These are phyloP conservation scores for Penicillium occitanis DNA, from an alignment of 2,329 filamentous ascomycete genomes.

Conservation along the genomic window DNA sequence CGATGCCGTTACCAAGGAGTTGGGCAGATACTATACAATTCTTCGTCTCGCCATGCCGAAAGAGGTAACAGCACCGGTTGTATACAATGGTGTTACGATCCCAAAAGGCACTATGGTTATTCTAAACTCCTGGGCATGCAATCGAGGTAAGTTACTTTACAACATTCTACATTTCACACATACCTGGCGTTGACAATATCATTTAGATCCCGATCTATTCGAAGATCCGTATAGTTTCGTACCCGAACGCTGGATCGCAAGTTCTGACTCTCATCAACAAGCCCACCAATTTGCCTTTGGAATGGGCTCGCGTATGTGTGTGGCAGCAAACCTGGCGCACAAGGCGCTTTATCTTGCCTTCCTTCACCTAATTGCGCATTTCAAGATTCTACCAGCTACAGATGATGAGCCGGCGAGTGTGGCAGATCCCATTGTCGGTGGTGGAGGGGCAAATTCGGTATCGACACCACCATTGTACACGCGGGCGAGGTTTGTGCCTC, in stretches of 20 bases:
- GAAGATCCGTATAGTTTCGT: slow-evolving; percentile 12
- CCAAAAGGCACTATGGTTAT: slow-evolving; percentile 23
- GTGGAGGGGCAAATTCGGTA: not conserved
- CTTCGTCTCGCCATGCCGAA: slow-evolving; percentile 22
- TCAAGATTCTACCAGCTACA: slow-evolving; percentile 18
- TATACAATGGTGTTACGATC: slow-evolving; percentile 21
- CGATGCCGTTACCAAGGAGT: slow-evolving; percentile 22
- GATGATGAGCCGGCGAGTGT: not conserved
- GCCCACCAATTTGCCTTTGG: slow-evolving; percentile 21
- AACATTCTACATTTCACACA: no score
- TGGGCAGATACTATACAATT: slow-evolving; percentile 20
- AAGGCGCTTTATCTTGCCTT: slow-evolving; percentile 19
- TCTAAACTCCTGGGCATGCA: slow-evolving; percentile 25
- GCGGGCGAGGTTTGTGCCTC: slow-evolving; percentile 14
- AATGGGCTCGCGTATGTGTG: slow-evolving; percentile 22
- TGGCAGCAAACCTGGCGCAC: slow-evolving; percentile 19
- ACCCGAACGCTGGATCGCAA: slow-evolving; percentile 24
- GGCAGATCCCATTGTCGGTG: slow-evolving; percentile 17
- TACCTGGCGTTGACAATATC: no score
- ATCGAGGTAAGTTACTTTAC: slow-evolving; percentile 17
- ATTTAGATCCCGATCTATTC: slow-evolving; percentile 3
- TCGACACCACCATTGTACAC: slow-evolving; percentile 6
- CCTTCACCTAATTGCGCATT: slow-evolving; percentile 20
- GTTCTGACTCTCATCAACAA: slow-evolving; percentile 19
- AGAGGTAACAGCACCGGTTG: slow-evolving; percentile 12